Conservation (phyloP, 2,329 filamentous ascomycete genomes). For the Aspergillus ustus region DNA sequence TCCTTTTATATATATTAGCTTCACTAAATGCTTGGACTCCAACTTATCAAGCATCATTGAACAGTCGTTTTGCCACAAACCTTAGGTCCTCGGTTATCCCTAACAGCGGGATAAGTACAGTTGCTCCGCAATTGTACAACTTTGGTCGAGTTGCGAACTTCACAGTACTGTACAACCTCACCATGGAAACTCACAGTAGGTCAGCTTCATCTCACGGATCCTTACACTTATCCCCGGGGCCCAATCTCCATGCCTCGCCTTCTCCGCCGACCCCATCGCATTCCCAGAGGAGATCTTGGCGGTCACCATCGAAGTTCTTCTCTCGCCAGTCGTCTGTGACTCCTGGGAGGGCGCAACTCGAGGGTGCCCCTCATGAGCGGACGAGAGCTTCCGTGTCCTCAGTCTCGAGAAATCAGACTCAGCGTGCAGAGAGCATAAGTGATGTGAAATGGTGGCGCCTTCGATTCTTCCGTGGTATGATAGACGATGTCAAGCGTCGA, state of each 20-base stretch:
- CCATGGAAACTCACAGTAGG: conserved; percentile 9
- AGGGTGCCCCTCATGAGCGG: not conserved
- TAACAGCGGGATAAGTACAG: not conserved
- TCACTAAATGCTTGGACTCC: not conserved
- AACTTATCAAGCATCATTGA: not conserved
- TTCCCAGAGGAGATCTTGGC: conserved; percentile 34
- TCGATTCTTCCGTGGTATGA: conserved; percentile 76
- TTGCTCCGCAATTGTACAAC: not conserved
- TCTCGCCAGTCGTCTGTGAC: conserved; percentile 3
- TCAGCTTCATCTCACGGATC: conserved; percentile 13
- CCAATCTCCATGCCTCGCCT: conserved; percentile 35
- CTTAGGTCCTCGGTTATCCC: not conserved
- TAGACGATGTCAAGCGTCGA: conserved; percentile 74
- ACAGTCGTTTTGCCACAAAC: not conserved
- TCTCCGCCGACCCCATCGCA: conserved; percentile 21
- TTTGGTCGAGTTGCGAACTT: not conserved
- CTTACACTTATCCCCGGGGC: conserved; percentile 19
- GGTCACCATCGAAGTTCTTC: conserved; percentile 14
- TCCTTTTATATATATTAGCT: not conserved
- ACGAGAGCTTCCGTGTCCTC: not conserved
- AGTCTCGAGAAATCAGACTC: not conserved
- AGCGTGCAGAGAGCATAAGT: not conserved
- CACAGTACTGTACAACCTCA: not conserved
- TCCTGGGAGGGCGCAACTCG: not conserved
- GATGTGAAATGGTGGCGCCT: conserved; percentile 71